Evolutionary conservation across 495 filamentous ascomycete species (phyloP).

Genomic region (Penicilliopsis zonata): DNA sequence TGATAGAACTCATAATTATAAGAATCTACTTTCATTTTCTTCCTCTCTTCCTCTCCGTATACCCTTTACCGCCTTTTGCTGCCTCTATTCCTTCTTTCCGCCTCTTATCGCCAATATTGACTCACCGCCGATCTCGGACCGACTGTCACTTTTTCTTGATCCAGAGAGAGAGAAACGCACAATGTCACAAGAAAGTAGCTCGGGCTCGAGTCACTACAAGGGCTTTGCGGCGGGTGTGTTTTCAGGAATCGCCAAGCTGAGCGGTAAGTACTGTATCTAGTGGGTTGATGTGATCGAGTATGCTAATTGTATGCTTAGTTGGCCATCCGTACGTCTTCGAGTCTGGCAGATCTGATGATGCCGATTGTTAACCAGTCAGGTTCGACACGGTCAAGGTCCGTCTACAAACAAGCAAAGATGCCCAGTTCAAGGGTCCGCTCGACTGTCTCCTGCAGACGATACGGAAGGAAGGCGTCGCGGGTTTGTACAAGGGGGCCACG

Average conservation of each 20-base stretch:
- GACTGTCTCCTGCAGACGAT: slow-evolving; percentile 75
- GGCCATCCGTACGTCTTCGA: slow-evolving; percentile 50
- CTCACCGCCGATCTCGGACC: no score
- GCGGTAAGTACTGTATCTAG: slow-evolving; percentile 41
- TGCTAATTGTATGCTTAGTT: slow-evolving; percentile 23
- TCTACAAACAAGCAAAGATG: slow-evolving; percentile 69
- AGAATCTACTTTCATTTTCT: no score
- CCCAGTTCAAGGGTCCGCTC: slow-evolving; percentile 75
- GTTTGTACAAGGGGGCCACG: slow-evolving; percentile 80
- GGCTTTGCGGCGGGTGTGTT: slow-evolving; percentile 93
- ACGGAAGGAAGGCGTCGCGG: slow-evolving; percentile 64
- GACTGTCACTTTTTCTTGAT: no score
- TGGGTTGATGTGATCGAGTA: not conserved
- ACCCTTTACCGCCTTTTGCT: no score
- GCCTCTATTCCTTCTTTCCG: no score
- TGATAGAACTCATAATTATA: no score
- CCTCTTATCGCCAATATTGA: no score
- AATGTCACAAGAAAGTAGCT: no score
- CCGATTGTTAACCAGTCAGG: slow-evolving; percentile 11
- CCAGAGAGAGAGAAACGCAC: no score
- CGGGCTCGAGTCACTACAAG: slow-evolving; percentile 61
- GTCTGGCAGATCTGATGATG: not conserved
- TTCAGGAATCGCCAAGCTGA: slow-evolving; percentile 82
- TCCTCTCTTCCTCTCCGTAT: no score
- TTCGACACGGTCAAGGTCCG: slow-evolving; percentile 98